Percentiles rank a stretch among this genome's conserved stretches.
Conservation (phyloP, 345 rosid genomes). For the Garcia nutans region DNA sequence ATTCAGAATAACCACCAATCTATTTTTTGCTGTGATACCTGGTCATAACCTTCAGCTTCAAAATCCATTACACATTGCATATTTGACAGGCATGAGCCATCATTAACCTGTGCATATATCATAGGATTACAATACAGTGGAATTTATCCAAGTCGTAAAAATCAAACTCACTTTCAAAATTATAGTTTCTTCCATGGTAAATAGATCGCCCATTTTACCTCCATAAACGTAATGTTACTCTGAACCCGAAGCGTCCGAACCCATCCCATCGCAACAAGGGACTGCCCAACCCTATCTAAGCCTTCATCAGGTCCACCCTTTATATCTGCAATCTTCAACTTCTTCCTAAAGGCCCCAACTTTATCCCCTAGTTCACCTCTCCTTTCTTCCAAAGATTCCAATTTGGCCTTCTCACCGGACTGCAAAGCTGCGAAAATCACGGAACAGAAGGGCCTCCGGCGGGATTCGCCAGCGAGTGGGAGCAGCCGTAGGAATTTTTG, state of each 20-base stretch:
- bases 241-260: conserved; percentile 87
- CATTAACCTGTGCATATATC: conserved; percentile 56
- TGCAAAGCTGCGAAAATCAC: conserved; percentile 37
- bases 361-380: conserved; percentile 32
- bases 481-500: conserved; percentile 25
- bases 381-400: conserved; percentile 27
- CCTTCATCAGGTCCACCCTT: conserved; percentile 77
- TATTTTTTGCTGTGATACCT: conserved; percentile 41
- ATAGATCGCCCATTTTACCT: conserved; percentile 41
- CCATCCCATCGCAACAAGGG: conserved; percentile 75
- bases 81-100: conserved; percentile 89
- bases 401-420: conserved; percentile 38
- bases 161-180: neutral
- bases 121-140: neutral
- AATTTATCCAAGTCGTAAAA: neutral
- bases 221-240: conserved; percentile 79
- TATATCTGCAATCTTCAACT: conserved; percentile 67
- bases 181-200: neutral
- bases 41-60: conserved; percentile 87
- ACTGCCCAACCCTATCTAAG: conserved; percentile 57
- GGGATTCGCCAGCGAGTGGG: conserved; percentile 15
- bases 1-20: neutral
- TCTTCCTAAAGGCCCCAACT: conserved; percentile 66
- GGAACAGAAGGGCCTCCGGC: conserved; percentile 40
- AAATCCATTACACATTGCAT: conserved; percentile 90